Evolutionary conservation across 345 rosid genomes (phyloP).

Genomic region (Brassica rapa): DNA sequence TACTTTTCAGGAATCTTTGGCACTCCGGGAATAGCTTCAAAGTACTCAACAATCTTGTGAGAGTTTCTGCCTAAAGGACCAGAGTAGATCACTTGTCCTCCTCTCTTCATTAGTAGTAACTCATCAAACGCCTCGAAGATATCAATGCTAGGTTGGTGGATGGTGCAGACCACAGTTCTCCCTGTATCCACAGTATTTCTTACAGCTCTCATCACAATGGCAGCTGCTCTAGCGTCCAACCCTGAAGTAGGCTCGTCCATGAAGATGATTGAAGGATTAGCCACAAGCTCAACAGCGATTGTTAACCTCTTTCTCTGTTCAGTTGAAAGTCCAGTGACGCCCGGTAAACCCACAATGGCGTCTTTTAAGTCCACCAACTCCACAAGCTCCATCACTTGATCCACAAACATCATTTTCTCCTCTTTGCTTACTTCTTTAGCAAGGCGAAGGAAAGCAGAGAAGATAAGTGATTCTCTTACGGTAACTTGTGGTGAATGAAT

Average conservation of each 20-base stretch:
- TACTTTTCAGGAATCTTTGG: constrained; percentile 71
- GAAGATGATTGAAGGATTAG: constrained; percentile 85
- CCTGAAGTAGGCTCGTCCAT: constrained; percentile 97
- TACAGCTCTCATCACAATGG: constrained; percentile 89
- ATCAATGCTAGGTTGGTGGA: constrained; percentile 86
- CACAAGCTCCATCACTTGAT: constrained; percentile 68
- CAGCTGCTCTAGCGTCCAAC: constrained; percentile 87
- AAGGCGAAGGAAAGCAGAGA: constrained; percentile 85
- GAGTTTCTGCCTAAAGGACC: constrained; percentile 75
- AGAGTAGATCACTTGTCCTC: constrained; percentile 72
- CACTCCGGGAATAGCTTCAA: constrained; percentile 70
- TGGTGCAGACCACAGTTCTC: constrained; percentile 81
- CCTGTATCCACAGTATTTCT: constrained; percentile 89
- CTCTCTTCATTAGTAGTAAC: constrained; percentile 78
- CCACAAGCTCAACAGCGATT: constrained; percentile 86
- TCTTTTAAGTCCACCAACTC: constrained; percentile 61
- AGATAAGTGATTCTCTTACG: constrained; percentile 74
- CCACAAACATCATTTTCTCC: constrained; percentile 76
- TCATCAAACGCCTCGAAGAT: constrained; percentile 89
- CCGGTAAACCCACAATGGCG: constrained; percentile 67
- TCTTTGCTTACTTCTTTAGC: constrained; percentile 67
- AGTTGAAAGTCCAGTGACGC: constrained; percentile 73
- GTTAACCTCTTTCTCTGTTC: constrained; percentile 86
- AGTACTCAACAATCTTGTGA: constrained; percentile 68
- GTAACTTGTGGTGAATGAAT: constrained; percentile 94